These are phyloP conservation scores for Claviceps lovelessii DNA, from an alignment of 2,329 filamentous ascomycete species.

Conservation along the genomic window DNA sequence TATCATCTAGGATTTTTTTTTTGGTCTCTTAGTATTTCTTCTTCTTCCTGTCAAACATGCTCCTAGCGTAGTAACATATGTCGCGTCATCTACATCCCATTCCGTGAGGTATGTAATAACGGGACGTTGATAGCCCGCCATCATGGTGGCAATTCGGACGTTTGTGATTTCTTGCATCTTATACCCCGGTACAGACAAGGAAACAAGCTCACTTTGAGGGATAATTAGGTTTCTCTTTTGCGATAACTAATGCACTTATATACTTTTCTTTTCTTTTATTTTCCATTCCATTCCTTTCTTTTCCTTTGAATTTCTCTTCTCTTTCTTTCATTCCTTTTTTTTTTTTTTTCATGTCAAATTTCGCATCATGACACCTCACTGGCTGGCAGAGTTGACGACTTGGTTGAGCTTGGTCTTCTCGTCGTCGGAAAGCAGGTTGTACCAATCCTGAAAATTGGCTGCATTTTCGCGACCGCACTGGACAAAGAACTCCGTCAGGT, in stretches of 20 bases:
- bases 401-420: conserved; percentile 43
- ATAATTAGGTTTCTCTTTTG: no score
- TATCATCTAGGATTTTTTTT: no score
- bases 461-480: conserved; percentile 40
- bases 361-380: neutral
- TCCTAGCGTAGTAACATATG: no score
- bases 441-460: conserved; percentile 43
- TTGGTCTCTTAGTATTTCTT: no score
- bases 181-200: no score
- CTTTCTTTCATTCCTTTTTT: neutral
- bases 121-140: no score
- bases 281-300: neutral
- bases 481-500: conserved; percentile 70
- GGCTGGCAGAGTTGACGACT: conserved; percentile 22
- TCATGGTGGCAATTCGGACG: no score
- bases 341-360: neutral
- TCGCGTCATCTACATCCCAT: no score
- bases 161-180: no score
- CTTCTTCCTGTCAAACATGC: no score
- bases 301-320: neutral
- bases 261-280: neutral
- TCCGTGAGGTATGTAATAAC: no score
- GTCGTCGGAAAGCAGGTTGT: conserved; percentile 37
- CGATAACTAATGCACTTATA: neutral
- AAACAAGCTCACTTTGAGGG: no score